Percentiles rank a stretch among this genome's conserved stretches.
phyloP scores from a whole-genome alignment of 352 stramenopile genomes.

The Saprolegnia parasitica region DNA sequence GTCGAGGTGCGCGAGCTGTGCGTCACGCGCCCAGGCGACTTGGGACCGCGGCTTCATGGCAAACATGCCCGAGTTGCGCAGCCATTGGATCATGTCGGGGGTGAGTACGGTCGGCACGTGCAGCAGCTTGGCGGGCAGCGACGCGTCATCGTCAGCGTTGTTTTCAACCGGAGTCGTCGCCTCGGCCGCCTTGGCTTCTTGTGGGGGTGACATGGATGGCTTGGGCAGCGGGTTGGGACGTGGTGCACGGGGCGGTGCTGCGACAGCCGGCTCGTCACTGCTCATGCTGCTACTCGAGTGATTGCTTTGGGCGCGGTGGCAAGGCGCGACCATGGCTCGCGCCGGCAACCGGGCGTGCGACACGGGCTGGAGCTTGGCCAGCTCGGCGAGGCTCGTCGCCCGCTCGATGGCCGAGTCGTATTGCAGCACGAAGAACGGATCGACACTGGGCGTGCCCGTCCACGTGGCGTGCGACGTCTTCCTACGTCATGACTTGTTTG shows the following conservation, averaged over 20 bases:
- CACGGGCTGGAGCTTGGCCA: not conserved
- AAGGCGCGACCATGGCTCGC: not conserved
- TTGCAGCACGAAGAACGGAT: not conserved
- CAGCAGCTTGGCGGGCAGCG: not conserved
- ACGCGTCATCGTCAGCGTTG: not conserved
- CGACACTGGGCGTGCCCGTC: not conserved
- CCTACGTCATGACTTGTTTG: not conserved
- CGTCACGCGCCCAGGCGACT: not conserved
- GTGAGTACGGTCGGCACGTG: conserved; percentile 10
- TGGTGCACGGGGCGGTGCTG: not conserved
- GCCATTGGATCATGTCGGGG: conserved; percentile 11
- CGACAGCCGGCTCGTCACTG: not conserved
- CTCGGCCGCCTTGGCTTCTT: no score
- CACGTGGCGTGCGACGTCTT: conserved; percentile 25
- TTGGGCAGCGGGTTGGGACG: not conserved
- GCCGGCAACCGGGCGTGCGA: not conserved
- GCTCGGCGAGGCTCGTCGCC: not conserved
- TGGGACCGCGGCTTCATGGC: not conserved
- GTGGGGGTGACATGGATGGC: not conserved
- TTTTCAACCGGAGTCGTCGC: not conserved
- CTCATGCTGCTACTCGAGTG: not conserved
- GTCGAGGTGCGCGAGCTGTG: not conserved
- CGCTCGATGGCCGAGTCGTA: not conserved
- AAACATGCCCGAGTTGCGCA: conserved; percentile 11
- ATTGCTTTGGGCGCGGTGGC: not conserved